phyloP scores from a whole-genome alignment of 148 eudicot genomes.

The Bassia scoparia region DNA sequence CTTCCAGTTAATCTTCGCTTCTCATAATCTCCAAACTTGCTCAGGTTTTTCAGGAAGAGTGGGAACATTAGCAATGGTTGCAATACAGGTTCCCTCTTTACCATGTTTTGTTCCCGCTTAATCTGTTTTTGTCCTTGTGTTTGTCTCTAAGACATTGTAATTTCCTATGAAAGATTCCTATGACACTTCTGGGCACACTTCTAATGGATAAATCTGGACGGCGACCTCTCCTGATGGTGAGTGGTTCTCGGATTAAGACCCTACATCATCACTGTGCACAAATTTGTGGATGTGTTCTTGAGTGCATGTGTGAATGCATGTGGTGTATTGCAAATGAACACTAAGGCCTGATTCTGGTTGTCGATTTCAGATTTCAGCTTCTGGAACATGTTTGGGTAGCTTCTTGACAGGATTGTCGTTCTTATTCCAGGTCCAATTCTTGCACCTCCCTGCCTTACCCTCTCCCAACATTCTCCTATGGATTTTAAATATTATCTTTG shows the following conservation, averaged over 20 bases:
- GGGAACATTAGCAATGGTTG: slow-evolving; percentile 52
- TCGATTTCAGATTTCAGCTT: slow-evolving; percentile 66
- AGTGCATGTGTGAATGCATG: background rate
- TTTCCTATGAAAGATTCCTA: slow-evolving; percentile 43
- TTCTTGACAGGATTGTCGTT: slow-evolving; percentile 56
- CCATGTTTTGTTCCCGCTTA: background rate
- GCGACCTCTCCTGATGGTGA: slow-evolving; percentile 58
- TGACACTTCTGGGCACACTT: slow-evolving; percentile 46
- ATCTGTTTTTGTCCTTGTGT: background rate
- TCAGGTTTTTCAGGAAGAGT: slow-evolving; percentile 57
- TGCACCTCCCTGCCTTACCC: background rate
- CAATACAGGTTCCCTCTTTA: slow-evolving; percentile 44
- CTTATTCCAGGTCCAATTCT: slow-evolving; percentile 56
- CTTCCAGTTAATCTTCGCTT: background rate
- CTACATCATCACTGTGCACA: background rate
- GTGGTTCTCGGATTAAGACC: background rate
- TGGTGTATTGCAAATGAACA: background rate
- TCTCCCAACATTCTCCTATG: background rate
- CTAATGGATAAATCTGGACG: slow-evolving; percentile 62
- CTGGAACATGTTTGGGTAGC: slow-evolving; percentile 80
- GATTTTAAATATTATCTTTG: background rate
- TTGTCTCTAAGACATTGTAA: background rate
- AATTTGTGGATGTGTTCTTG: background rate
- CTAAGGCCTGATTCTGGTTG: slow-evolving; percentile 4
- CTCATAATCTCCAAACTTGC: background rate